Percentiles rank a stretch among this genome's conserved stretches.
phyloP scores from a whole-genome alignment of 257 asterid genomes.

The Nicotiana benthamiana region DNA sequence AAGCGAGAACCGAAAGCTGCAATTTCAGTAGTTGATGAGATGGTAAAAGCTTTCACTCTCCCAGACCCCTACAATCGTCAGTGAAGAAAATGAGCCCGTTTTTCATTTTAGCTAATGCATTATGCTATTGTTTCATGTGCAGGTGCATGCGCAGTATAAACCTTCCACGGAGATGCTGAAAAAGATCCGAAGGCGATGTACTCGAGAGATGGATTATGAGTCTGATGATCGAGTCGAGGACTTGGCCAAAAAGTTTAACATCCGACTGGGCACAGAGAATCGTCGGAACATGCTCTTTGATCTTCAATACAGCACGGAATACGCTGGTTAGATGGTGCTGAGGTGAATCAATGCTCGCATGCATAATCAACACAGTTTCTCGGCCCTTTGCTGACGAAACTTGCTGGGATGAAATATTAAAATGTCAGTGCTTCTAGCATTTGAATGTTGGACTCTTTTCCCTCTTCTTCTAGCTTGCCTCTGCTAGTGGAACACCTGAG shows the following conservation, averaged over 20 bases:
- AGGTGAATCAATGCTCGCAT: not conserved
- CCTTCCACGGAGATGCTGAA: conserved; percentile 65
- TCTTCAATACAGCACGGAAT: conserved; percentile 32
- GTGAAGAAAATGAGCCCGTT: not conserved
- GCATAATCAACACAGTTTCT: not conserved
- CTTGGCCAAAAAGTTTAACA: conserved; percentile 35
- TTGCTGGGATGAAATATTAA: no score
- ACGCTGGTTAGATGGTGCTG: conserved; percentile 4
- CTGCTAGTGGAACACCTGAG: conserved; percentile 4
- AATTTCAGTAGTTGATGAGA: conserved; percentile 51
- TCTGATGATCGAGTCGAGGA: conserved; percentile 40
- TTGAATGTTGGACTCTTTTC: not conserved
- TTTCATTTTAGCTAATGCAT: not conserved
- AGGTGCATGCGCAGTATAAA: conserved; percentile 56
- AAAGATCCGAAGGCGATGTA: conserved; percentile 72
- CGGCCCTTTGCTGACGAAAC: not conserved
- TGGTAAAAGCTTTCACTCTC: conserved; percentile 41
- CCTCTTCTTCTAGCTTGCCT: conserved; percentile 4
- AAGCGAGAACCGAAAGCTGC: conserved; percentile 69
- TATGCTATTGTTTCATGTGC: conserved; percentile 11
- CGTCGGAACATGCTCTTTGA: conserved; percentile 57
- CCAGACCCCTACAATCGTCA: not conserved
- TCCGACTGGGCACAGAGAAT: conserved; percentile 45
- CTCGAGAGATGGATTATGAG: conserved; percentile 77
- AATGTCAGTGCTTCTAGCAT: no score